Evolutionary conservation across 2,329 filamentous ascomycete genomes (phyloP).

Genomic region (Exophiala calicioides): DNA sequence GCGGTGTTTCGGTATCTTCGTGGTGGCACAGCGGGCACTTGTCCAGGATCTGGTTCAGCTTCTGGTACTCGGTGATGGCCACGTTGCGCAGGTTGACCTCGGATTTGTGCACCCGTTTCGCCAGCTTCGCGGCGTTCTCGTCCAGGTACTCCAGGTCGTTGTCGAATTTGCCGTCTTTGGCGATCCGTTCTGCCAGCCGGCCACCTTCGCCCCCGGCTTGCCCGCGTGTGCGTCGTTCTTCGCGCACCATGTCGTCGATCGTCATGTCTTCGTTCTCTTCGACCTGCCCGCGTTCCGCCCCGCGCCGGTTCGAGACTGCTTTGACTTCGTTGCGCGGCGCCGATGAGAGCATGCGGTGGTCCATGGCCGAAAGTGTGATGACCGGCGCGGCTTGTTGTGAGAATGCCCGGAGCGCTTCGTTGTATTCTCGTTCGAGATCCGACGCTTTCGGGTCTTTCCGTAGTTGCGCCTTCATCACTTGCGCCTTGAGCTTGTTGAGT

Average conservation of each 20-base stretch:
- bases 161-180: slow-evolving; percentile 87
- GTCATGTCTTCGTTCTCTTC: slow-evolving; percentile 94
- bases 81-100: slow-evolving; percentile 84
- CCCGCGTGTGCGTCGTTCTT: slow-evolving; percentile 82
- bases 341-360: slow-evolving; percentile 87
- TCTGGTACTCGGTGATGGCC: slow-evolving; percentile 85
- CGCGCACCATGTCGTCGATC: slow-evolving; percentile 94
- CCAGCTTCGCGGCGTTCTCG: slow-evolving; percentile 89
- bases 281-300: slow-evolving; percentile 78
- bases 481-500: slow-evolving; percentile 85
- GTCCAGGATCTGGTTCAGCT: slow-evolving; percentile 82
- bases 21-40: slow-evolving; percentile 89
- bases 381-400: slow-evolving; percentile 64
- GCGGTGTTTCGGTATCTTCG: slow-evolving; percentile 76
- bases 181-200: slow-evolving; percentile 86
- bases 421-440: slow-evolving; percentile 81
- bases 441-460: slow-evolving; percentile 73
- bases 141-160: slow-evolving; percentile 96
- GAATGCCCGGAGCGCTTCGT: slow-evolving; percentile 67
- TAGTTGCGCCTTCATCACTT: slow-evolving; percentile 94
- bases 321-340: slow-evolving; percentile 73
- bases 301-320: slow-evolving; percentile 74
- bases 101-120: slow-evolving; percentile 81
- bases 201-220: slow-evolving; percentile 77
- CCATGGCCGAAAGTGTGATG: slow-evolving; percentile 82